Percentiles rank a stretch among this genome's conserved stretches.
Evolutionary conservation across 345 rosid genomes (phyloP).

Genomic region (Cardamine occulta): DNA sequence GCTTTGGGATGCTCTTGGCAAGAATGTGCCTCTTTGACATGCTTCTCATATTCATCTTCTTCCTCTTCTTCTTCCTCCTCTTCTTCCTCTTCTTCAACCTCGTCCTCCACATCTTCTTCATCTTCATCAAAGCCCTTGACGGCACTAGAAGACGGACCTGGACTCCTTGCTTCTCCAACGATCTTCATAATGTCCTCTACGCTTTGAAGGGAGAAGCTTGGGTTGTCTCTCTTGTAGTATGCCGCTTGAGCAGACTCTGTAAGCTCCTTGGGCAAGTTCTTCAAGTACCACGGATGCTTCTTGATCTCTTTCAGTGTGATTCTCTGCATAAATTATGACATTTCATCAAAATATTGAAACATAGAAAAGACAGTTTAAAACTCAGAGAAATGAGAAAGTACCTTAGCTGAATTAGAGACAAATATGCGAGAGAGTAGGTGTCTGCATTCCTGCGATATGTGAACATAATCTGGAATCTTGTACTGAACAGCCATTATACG

Average conservation of each 20-base stretch:
- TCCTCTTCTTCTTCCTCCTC: conserved; percentile 81
- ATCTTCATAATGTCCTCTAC: conserved; percentile 90
- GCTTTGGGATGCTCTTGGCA: conserved; percentile 71
- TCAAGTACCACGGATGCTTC: conserved; percentile 90
- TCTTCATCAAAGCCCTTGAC: conserved; percentile 74
- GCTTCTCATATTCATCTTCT: conserved; percentile 68
- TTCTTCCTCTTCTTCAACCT: conserved; percentile 60
- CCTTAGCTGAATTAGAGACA: conserved; percentile 73
- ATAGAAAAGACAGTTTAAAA: neutral
- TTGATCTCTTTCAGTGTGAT: conserved; percentile 79
- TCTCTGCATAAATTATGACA: conserved; percentile 54
- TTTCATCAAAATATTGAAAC: neutral
- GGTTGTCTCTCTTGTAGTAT: conserved; percentile 72
- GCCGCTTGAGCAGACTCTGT: conserved; percentile 77
- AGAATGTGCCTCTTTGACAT: conserved; percentile 86
- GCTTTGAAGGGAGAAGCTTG: conserved; percentile 75
- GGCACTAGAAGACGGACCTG: conserved; percentile 54
- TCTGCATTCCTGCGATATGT: conserved; percentile 77
- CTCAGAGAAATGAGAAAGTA: conserved; percentile 38
- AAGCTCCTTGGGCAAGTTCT: conserved; percentile 91
- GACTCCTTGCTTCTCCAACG: conserved; percentile 85
- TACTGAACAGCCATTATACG: conserved; percentile 87
- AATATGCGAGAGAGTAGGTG: conserved; percentile 84
- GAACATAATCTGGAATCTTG: conserved; percentile 88
- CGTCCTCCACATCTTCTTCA: conserved; percentile 65